Evolutionary conservation across 2,329 filamentous ascomycete species (phyloP), one percentile per base, ranked within the genome.

Genomic region (Ilyonectria destructans): DNA sequence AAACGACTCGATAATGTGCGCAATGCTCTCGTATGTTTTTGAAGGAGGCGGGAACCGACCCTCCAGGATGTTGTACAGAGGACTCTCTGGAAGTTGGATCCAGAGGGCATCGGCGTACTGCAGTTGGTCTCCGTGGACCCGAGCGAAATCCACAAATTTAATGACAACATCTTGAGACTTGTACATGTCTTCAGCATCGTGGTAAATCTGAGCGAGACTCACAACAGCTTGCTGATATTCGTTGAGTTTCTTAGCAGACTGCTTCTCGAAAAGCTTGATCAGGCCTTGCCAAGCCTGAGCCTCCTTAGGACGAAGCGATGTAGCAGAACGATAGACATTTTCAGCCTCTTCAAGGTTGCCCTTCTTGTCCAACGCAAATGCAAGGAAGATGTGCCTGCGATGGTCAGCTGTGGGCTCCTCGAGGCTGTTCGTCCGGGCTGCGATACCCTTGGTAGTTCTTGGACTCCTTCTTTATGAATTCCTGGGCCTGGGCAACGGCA

Each of bases 251-350:
- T 88, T 86, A 33, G 84, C 81, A 17, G 89, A 91, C 77, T 95
- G 92, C 74, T 90, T 92, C 82, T 97, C 94, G 78, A 94, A 98
- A 33, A 98, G 82, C 76, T 91, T 93, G 80, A 96, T 88, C 52
- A 99, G 85, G 1, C 96, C 96, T 79, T 97, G 93, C 94, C 94
- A 98, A 72, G 93, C 93, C 75, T 96, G 93, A n/a, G 90, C 85
- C 73, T 98, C 95, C 19, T 89, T 85, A 1, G 91, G 89, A 71
- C 94, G 95, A 69, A 94, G 84, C 21, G 86, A 85, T 6, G 92
- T 89, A 1, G 96, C 96, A 35, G 88, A 85, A 46, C 87, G 85
- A 80, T 98, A 98, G 1, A 91, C 89, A 37, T 87, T 88, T 74
- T 96, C 95, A 0, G 96, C 91, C 46, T 94, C 92, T 7, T 92